These are phyloP conservation scores for Oryza meyeriana DNA, from an alignment of 176 grass and related monocot species.

Conservation along the genomic window DNA sequence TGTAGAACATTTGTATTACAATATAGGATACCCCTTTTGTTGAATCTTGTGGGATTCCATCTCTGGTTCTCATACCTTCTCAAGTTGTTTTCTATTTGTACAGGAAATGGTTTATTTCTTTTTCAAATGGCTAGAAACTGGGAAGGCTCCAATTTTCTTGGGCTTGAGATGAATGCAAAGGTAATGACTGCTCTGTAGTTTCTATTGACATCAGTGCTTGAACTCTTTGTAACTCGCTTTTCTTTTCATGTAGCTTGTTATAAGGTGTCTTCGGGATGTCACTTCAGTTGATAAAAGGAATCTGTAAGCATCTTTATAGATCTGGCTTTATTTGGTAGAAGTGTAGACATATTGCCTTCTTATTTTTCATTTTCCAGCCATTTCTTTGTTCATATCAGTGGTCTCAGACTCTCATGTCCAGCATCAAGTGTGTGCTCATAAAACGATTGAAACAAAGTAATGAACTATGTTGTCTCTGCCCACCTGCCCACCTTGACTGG, in stretches of 20 bases:
- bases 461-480: conserved; percentile 17
- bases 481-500: conserved; percentile 25
- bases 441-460: conserved; percentile 6
- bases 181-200: conserved; percentile 29
- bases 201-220: conserved; percentile 1
- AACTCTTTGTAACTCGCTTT: conserved; percentile 22
- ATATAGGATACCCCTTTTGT: background rate
- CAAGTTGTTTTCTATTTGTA: conserved; percentile 28
- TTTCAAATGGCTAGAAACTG: conserved; percentile 68
- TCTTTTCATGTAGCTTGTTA: conserved; percentile 76
- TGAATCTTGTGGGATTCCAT: background rate
- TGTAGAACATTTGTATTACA: background rate
- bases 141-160: conserved; percentile 78
- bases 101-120: conserved; percentile 97
- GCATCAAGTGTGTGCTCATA: conserved; percentile 11
- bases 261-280: conserved; percentile 61
- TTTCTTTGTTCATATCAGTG: conserved; percentile 12
- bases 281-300: conserved; percentile 51
- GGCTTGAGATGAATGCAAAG: conserved; percentile 95
- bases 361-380: background rate
- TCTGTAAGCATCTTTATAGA: conserved; percentile 54
- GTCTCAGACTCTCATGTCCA: conserved; percentile 12
- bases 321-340: conserved; percentile 26
- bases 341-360: conserved; percentile 22
- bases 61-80: background rate